Conservation (phyloP, 768 basidiomycete genomes). For the Gelatoporia subvermispora region DNA sequence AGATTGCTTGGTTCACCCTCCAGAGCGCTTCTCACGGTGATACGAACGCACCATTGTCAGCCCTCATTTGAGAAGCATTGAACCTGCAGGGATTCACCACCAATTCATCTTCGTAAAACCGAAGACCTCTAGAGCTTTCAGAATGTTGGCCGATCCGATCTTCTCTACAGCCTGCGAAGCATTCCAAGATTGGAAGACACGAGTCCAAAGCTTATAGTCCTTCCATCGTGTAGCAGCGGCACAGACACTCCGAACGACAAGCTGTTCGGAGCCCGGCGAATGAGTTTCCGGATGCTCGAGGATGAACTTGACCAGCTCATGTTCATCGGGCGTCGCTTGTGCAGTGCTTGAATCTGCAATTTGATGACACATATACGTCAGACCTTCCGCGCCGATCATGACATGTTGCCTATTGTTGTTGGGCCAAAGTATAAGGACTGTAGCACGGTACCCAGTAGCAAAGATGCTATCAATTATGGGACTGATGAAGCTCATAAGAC, state of each 20-base stretch:
- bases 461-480: no score
- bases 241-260: conserved; percentile 1
- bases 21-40: neutral
- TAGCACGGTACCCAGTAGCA: conserved; percentile 20
- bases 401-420: conserved; percentile 6
- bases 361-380: conserved; percentile 5
- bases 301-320: conserved; percentile 2
- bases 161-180: neutral
- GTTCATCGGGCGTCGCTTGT: conserved; percentile 1
- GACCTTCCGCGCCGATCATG: neutral
- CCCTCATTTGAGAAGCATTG: no score
- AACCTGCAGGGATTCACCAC: neutral
- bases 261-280: neutral
- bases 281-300: neutral
- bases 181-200: conserved; percentile 7
- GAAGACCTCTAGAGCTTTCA: conserved; percentile 2
- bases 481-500: no score
- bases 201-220: conserved; percentile 7
- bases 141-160: conserved; percentile 1
- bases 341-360: neutral
- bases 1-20: conserved; percentile 2
- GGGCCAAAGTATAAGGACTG: conserved; percentile 23
- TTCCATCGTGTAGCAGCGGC: conserved; percentile 4
- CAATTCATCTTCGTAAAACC: conserved; percentile 8
- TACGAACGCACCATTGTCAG: neutral